Base-by-base conservation (phyloP, 2,329 filamentous ascomycete species). In the Neurospora crassa region DNA sequence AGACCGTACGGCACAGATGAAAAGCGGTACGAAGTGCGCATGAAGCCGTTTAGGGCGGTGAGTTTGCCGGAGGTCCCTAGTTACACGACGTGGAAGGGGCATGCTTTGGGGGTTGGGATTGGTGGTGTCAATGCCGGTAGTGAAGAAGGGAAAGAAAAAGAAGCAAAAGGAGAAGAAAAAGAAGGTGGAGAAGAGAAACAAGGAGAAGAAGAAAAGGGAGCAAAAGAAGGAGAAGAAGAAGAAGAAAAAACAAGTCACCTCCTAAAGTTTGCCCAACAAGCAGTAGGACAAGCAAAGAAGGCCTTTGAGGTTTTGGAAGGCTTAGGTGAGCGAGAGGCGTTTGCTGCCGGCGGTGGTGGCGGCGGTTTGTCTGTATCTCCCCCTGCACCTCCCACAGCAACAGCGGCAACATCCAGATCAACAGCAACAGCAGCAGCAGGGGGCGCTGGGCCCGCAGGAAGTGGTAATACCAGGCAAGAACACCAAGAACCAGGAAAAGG, bases 11-110 rank as follows among this genome's bases (percentile, higher is more conserved):
- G 89, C 71, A 87, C 86, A 18, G 87, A 91, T 71, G 81, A 84
- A 41, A 82, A 94, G 5, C 89, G 93, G 14, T 94, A 96, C 79
- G 91, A 96, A 75, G 82, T 96, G 11, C 91, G 94, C 72, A 96
- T 97, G 92, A 92, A 91, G 76, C 92, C 93, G 0, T 97, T 96
- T 77, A 83, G 90, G 0, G 79, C 83, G 8, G 86, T 97, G 71
- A 86, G 87, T 11, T 84, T 92, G 1, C 92, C 93, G 0, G 86
- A 89, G 72, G 83, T 92, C 14, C 89, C 92, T 0, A 82, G 87
- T 0, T 91, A 88, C 73, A 87, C 88, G 7, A 87, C 89, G 16
- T 93, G 53, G 53, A 63, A 11, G 47, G 47, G 43, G 1, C 11
- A 20, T 2, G n/a, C n/a, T n/a, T n/a, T 20, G 43, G 43, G 43